Percentiles rank a stretch among this genome's conserved stretches.
Conservation (phyloP, 495 filamentous ascomycete species). For the Aspergillus cristatus region DNA sequence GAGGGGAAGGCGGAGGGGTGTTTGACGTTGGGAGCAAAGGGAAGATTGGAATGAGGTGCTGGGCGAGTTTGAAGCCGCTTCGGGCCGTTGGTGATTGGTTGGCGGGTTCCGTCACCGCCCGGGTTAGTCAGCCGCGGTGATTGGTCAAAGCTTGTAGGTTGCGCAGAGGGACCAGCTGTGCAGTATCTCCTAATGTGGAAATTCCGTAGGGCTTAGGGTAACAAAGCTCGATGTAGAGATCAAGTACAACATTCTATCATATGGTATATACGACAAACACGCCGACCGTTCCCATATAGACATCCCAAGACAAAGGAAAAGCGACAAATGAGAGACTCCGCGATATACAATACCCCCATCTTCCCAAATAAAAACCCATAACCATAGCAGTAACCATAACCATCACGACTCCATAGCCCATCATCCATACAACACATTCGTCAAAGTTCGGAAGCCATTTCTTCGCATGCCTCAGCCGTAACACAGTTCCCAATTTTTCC, state of each 20-base stretch:
- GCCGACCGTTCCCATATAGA: too few species aligned
- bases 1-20: conserved; percentile 14
- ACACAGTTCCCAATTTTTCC: conserved; percentile 81
- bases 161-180: conserved; percentile 9
- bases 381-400: too few species aligned
- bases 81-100: conserved; percentile 28
- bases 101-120: conserved; percentile 5
- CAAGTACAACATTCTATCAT: too few species aligned
- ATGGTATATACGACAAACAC: too few species aligned
- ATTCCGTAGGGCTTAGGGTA: conserved; percentile 23
- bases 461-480: conserved; percentile 73
- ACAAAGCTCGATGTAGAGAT: too few species aligned
- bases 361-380: too few species aligned
- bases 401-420: too few species aligned
- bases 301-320: too few species aligned
- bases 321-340: too few species aligned
- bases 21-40: conserved; percentile 22
- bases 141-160: conserved; percentile 23
- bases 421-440: too few species aligned
- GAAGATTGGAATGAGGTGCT: conserved; percentile 34
- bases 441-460: conserved; percentile 56
- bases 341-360: too few species aligned
- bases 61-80: conserved; percentile 42
- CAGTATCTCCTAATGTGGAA: conserved; percentile 16
- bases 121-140: conserved; percentile 26